Conservation (phyloP, 2,329 filamentous ascomycete species). For the Chrysoporthe puriensis region DNA sequence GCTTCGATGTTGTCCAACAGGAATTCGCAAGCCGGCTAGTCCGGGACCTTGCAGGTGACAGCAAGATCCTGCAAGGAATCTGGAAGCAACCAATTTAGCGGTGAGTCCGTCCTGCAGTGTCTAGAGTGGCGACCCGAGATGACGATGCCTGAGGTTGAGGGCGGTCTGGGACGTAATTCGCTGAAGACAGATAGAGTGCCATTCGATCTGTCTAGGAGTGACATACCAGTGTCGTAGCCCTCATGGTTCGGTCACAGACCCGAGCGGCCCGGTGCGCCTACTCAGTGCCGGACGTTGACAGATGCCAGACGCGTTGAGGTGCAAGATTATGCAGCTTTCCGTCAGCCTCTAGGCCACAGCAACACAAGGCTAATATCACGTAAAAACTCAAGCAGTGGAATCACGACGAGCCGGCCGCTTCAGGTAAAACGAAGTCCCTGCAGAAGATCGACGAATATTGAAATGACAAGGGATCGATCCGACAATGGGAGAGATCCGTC, state of each 20-base stretch:
- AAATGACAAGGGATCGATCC: neutral
- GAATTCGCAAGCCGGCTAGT: neutral
- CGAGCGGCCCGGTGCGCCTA: constrained; percentile 13
- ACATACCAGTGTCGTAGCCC: neutral
- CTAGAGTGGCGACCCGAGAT: neutral
- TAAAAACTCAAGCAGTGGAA: neutral
- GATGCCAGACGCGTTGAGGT: constrained; percentile 22
- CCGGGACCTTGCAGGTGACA: constrained; percentile 19
- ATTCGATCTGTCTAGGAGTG: neutral
- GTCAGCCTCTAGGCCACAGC: constrained; percentile 8
- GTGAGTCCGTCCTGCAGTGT: constrained; percentile 3
- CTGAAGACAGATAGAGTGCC: no score
- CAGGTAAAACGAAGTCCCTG: constrained; percentile 10
- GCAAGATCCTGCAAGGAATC: constrained; percentile 4
- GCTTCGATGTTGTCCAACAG: neutral
- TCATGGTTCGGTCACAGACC: constrained; percentile 11
- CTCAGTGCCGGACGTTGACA: constrained; percentile 23
- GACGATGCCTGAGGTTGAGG: neutral
- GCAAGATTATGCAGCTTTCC: constrained; percentile 27
- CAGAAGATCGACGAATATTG: constrained; percentile 6
- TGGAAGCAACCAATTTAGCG: constrained; percentile 3
- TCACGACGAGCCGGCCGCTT: constrained; percentile 16
- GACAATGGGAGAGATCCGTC: neutral
- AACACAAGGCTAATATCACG: constrained; percentile 2
- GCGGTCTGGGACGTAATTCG: neutral